These are phyloP conservation scores for Sphagnum contortum DNA, from an alignment of 225 moss, liverwort and hornwort species.

Conservation along the genomic window DNA sequence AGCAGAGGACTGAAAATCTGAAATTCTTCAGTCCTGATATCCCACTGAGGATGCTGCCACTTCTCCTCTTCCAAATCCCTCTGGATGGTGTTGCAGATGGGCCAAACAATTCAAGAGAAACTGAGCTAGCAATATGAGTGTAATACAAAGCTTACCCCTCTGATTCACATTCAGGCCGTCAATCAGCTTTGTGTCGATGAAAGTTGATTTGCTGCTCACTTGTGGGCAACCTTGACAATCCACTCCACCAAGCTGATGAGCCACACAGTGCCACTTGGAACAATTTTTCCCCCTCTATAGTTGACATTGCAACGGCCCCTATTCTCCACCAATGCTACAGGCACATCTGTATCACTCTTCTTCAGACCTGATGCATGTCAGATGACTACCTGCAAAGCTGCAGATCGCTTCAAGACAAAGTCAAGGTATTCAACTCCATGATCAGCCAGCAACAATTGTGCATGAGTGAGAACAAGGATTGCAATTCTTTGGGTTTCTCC, in stretches of 20 bases:
- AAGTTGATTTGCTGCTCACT: slow-evolving; percentile 42
- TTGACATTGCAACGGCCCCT: slow-evolving; percentile 88
- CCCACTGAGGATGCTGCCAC: slow-evolving; percentile 85
- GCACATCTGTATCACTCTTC: slow-evolving; percentile 71
- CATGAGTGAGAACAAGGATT: slow-evolving; percentile 77
- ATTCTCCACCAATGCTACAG: slow-evolving; percentile 80
- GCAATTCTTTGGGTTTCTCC: slow-evolving; percentile 85
- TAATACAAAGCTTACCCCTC: slow-evolving; percentile 92
- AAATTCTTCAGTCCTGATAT: slow-evolving; percentile 85
- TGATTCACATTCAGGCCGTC: slow-evolving; percentile 95
- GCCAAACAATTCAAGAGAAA: slow-evolving; percentile 63
- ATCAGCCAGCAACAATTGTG: slow-evolving; percentile 83
- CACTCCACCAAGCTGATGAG: slow-evolving; percentile 79
- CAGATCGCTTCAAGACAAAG: slow-evolving; percentile 71
- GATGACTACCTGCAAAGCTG: slow-evolving; percentile 75
- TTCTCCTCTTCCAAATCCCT: slow-evolving; percentile 71
- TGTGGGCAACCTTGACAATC: slow-evolving; percentile 74
- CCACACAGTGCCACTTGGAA: slow-evolving; percentile 79
- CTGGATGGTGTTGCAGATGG: slow-evolving; percentile 72
- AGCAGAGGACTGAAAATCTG: too few species aligned
- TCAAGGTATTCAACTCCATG: slow-evolving; percentile 66
- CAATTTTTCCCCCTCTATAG: slow-evolving; percentile 76
- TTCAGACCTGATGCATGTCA: slow-evolving; percentile 81
- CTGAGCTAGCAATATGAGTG: slow-evolving; percentile 71
- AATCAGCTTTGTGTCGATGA: slow-evolving; percentile 83